Base-by-base conservation (phyloP, 2,329 filamentous ascomycete species). In the Metarhizium guizhouense region DNA sequence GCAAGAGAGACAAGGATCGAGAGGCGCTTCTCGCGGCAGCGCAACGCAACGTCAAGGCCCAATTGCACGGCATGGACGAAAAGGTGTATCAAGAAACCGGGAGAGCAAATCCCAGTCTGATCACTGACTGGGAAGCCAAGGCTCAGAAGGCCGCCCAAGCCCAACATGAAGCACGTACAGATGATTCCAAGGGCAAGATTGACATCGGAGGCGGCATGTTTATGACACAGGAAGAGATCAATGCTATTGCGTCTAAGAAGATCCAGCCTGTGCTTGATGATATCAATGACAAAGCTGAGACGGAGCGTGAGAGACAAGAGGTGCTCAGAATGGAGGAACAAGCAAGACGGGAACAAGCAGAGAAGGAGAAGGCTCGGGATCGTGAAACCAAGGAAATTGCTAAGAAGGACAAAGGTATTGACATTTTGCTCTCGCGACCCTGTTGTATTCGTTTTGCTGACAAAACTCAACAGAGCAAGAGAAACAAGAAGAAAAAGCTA, bases 241-340 rank as follows among this genome's bases (percentile, higher is more conserved):
- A 96, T 60, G 83, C 83, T 6, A 88, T 96, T 61, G 92, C 92
- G 3, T 80, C 83, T 13, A 83, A 80, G 49, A 84, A 86, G 61
- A 81, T 96, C 16, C 88, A 93, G 67, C 92, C 92, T 4, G 84
- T 94, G 0, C 70, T 96, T 6, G 86, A 96, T 61, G 88, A 95
- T 60, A 94, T 96, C 59, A 85, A 86, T 54, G 85, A 88, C 53
- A 88, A 85, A 65, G 88, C 88, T 0, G 87, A 91, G 65, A 78
- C 78, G 58, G 85, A 90, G 66, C 78, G 82, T 43, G 88, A 86
- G 51, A 79, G 85, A 57, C 79, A 87, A 58, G 76, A 83, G 58
- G 84, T 90, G 56, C 77, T 84, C 59, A 79, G 81, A 62, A 79
- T 85, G 65, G 79, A 84, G 54, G 77, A 84, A 52, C 78, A 81